Percentiles rank a stretch among this genome's conserved stretches.
Conservation (phyloP, 345 rosid species). For the Hevea brasiliensis region DNA sequence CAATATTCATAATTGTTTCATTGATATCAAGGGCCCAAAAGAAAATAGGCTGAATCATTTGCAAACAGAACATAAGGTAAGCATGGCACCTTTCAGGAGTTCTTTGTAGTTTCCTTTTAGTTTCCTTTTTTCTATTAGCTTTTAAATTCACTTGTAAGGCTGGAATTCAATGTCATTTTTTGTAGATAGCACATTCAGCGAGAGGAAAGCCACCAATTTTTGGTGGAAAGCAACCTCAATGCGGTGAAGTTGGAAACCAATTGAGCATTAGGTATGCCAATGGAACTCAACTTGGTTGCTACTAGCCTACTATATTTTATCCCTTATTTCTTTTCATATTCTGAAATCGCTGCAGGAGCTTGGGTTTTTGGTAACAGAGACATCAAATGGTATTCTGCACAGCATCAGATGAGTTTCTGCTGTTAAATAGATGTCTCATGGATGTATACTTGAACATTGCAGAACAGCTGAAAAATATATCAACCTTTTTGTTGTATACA, state of each 20-base stretch:
- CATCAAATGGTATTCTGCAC: slow-evolving; percentile 3
- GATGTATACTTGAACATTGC: slow-evolving; percentile 17
- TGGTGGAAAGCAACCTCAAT: slow-evolving; percentile 42
- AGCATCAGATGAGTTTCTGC: background rate
- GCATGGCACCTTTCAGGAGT: slow-evolving; percentile 1
- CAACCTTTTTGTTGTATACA: slow-evolving; percentile 15
- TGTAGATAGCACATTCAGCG: slow-evolving; percentile 34
- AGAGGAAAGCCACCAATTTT: slow-evolving; percentile 37
- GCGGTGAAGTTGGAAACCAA: slow-evolving; percentile 43
- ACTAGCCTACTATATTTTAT: background rate
- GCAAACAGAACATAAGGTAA: slow-evolving; percentile 66
- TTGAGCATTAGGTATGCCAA: slow-evolving; percentile 43
- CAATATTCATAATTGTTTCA: slow-evolving; percentile 28
- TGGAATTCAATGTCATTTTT: slow-evolving; percentile 4
- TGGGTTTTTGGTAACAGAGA: slow-evolving; percentile 42
- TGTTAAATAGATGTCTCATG: background rate
- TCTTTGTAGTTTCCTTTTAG: background rate
- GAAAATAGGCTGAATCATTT: slow-evolving; percentile 69
- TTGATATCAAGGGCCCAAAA: slow-evolving; percentile 73
- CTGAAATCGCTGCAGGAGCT: slow-evolving; percentile 47
- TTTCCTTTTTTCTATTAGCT: background rate
- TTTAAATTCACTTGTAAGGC: background rate
- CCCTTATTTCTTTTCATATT: background rate
- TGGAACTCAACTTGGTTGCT: background rate
- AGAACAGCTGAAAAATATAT: background rate